A percentile compares a stretch with the other conserved stretches of the same genome.
phyloP scores from a whole-genome alignment of 2,329 filamentous ascomycete species.

The Penicillium capsulatum region DNA sequence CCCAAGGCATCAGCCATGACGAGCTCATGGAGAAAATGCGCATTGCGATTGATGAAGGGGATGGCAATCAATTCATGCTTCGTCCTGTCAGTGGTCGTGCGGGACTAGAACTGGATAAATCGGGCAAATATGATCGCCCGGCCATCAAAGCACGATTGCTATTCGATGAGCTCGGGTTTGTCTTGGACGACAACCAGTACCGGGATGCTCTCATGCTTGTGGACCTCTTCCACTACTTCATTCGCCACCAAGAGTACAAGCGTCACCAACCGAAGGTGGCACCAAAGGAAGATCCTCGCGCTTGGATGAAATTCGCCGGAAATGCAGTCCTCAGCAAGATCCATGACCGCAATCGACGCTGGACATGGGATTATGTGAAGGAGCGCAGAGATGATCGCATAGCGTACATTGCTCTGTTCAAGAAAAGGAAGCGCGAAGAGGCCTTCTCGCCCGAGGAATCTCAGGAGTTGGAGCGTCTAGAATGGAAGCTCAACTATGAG shows the following conservation, averaged over 20 bases:
- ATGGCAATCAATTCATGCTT: slow-evolving; percentile 87
- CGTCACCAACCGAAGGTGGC: slow-evolving; percentile 78
- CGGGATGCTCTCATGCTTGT: slow-evolving; percentile 97
- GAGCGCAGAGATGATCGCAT: slow-evolving; percentile 86
- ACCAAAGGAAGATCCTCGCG: slow-evolving; percentile 83
- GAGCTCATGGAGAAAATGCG: slow-evolving; percentile 75
- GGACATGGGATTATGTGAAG: slow-evolving; percentile 95
- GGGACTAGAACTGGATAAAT: slow-evolving; percentile 92
- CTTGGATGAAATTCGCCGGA: slow-evolving; percentile 89
- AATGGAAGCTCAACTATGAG: slow-evolving; percentile 87
- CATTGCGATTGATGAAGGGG: slow-evolving; percentile 70
- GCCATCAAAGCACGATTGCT: slow-evolving; percentile 87
- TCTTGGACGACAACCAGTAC: slow-evolving; percentile 97
- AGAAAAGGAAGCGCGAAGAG: slow-evolving; percentile 78
- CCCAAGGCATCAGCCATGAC: slow-evolving; percentile 62
- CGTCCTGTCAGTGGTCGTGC: slow-evolving; percentile 94
- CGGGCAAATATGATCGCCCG: slow-evolving; percentile 69
- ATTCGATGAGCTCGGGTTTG: slow-evolving; percentile 95
- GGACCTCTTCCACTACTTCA: slow-evolving; percentile 97
- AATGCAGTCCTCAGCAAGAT: slow-evolving; percentile 89
- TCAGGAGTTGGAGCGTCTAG: slow-evolving; percentile 69
- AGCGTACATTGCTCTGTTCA: slow-evolving; percentile 90
- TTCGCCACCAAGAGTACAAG: slow-evolving; percentile 95
- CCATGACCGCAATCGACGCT: slow-evolving; percentile 84
- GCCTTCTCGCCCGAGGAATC: slow-evolving; percentile 64